These are phyloP conservation scores for Cystoderma amianthinum DNA, from an alignment of 768 basidiomycete genomes.

Conservation along the genomic window DNA sequence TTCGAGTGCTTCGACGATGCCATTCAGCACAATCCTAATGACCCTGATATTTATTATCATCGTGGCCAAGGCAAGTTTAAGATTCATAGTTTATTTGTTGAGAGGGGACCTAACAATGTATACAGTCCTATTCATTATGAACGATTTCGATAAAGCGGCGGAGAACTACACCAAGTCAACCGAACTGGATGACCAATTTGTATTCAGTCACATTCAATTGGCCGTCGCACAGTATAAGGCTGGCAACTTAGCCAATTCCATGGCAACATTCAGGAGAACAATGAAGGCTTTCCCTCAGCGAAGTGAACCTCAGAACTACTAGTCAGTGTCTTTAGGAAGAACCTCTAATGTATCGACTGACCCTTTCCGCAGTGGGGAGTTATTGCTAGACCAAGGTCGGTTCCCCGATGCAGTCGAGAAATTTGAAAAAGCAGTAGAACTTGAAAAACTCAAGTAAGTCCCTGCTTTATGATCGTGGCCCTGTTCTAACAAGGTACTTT, in stretches of 20 bases:
- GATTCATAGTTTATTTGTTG: neutral
- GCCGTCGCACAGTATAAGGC: conserved; percentile 97
- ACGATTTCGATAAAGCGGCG: conserved; percentile 79
- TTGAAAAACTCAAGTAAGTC: conserved; percentile 71
- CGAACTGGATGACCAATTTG: conserved; percentile 80
- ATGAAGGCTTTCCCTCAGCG: conserved; percentile 78
- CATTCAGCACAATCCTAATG: conserved; percentile 69
- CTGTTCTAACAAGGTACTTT: neutral
- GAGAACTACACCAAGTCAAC: conserved; percentile 89
- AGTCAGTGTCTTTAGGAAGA: conserved; percentile 43
- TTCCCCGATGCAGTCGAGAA: conserved; percentile 87
- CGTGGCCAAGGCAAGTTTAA: conserved; percentile 78
- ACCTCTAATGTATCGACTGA: neutral
- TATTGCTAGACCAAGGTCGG: conserved; percentile 85
- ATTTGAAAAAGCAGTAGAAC: conserved; percentile 86
- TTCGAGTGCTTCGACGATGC: conserved; percentile 92
- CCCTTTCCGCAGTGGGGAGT: conserved; percentile 64
- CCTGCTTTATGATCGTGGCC: conserved; percentile 3
- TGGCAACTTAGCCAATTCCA: conserved; percentile 68
- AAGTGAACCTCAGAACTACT: conserved; percentile 92
- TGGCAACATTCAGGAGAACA: conserved; percentile 86
- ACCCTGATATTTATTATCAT: conserved; percentile 98
- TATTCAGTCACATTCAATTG: conserved; percentile 95
- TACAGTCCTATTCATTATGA: conserved; percentile 90
- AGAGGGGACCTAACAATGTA: neutral